Evolutionary conservation across 2,329 filamentous ascomycete species (phyloP).

Genomic region (Penicillium sp.): DNA sequence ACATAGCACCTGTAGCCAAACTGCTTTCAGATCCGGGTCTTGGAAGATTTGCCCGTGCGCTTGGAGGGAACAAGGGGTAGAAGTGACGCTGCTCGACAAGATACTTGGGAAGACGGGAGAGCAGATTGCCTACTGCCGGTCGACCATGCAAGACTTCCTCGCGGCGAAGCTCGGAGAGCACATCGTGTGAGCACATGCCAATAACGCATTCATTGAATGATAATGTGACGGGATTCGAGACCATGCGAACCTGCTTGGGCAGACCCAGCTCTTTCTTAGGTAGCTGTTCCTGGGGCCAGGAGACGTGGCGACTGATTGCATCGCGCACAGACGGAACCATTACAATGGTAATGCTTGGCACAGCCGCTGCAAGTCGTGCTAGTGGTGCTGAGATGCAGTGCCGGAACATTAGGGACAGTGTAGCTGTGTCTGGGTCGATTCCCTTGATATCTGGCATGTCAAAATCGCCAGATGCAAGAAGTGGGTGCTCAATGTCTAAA

Average conservation of each 20-base stretch:
- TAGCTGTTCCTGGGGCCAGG: constrained; percentile 79
- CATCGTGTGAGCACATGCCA: constrained; percentile 78
- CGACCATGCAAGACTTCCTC: constrained; percentile 66
- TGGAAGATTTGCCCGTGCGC: constrained; percentile 65
- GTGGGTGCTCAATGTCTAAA: constrained; percentile 84
- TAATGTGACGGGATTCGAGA: constrained; percentile 88
- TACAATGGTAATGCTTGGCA: constrained; percentile 78
- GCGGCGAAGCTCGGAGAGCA: constrained; percentile 75
- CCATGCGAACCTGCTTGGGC: constrained; percentile 70
- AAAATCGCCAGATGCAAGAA: constrained; percentile 77
- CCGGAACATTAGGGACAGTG: constrained; percentile 79
- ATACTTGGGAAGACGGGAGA: constrained; percentile 71
- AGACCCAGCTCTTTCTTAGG: constrained; percentile 71
- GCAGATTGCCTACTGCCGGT: constrained; percentile 58
- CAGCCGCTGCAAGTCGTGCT: constrained; percentile 64
- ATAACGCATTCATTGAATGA: constrained; percentile 84
- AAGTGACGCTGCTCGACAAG: constrained; percentile 89
- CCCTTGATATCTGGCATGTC: constrained; percentile 67
- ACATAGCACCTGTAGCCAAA: constrained; percentile 67
- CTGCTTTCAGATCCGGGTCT: constrained; percentile 62
- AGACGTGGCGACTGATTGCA: constrained; percentile 75
- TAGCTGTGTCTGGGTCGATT: constrained; percentile 73
- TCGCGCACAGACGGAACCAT: constrained; percentile 82
- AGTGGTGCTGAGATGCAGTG: constrained; percentile 74
- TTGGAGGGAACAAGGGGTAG: constrained; percentile 82